Conservation (phyloP, 2,329 filamentous ascomycete species). For the Colletotrichum sp. region DNA sequence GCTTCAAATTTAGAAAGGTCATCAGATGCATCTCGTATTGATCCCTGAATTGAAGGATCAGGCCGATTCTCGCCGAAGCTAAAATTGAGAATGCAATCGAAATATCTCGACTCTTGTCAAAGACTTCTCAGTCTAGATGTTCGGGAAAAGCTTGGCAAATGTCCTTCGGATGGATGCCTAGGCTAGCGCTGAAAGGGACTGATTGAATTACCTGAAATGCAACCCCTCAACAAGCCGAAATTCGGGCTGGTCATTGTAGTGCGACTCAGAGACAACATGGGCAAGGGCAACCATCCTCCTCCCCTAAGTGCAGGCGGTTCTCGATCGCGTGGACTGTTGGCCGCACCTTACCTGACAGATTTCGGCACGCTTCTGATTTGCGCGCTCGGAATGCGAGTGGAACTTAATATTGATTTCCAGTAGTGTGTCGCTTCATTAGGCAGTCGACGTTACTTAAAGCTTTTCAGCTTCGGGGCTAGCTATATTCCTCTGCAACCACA, state of each 20-base stretch:
- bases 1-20: background rate
- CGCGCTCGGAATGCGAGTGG: background rate
- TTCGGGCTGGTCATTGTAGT: background rate
- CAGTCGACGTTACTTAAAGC: background rate
- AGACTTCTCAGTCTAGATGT: background rate
- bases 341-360: background rate
- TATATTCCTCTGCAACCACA: background rate
- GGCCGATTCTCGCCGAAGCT: background rate
- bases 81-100: background rate
- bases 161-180: background rate
- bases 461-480: background rate
- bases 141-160: background rate
- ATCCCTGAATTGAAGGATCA: background rate
- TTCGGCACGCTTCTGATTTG: background rate
- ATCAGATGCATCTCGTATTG: background rate
- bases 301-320: background rate
- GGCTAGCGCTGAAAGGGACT: background rate
- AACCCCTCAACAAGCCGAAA: background rate
- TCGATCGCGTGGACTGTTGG: background rate
- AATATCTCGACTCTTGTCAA: background rate
- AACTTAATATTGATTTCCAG: background rate
- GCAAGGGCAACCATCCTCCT: background rate
- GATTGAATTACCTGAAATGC: background rate
- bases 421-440: background rate
- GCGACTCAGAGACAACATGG: background rate